Conservation (phyloP, 1,139 yeast species). For the Yamadazyma trypodendri region DNA sequence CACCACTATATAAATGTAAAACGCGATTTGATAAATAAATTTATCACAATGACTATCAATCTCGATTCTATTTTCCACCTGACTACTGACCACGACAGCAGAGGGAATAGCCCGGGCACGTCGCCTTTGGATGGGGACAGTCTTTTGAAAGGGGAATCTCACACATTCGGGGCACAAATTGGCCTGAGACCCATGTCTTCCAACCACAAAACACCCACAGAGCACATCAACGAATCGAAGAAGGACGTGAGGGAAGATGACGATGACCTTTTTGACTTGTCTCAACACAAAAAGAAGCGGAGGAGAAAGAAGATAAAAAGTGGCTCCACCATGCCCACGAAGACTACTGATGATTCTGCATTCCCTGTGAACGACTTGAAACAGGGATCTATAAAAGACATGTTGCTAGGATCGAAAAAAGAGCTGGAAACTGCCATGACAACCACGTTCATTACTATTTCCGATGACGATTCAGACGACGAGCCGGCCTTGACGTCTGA, state of each 20-base stretch:
- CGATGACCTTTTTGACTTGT: constrained; percentile 6
- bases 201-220: too few species aligned
- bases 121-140: neutral
- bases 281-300: constrained; percentile 1
- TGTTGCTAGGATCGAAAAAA: constrained; percentile 1
- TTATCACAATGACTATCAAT: neutral
- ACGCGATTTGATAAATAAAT: too few species aligned
- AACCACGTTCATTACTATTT: too few species aligned
- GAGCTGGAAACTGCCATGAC: too few species aligned
- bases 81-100: neutral
- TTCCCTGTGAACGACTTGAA: neutral
- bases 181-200: too few species aligned
- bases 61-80: neutral
- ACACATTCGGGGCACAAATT: too few species aligned
- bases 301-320: neutral
- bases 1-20: too few species aligned
- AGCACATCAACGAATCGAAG: too few species aligned
- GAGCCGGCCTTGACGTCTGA: neutral
- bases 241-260: neutral
- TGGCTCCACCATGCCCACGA: neutral
- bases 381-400: neutral
- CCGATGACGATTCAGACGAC: constrained; percentile 1
- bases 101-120: neutral
- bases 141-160: too few species aligned
- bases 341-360: too few species aligned